Evolutionary conservation across 2,329 filamentous ascomycete genomes (phyloP), one percentile per base, ranked within the genome.

Genomic region (Cladobotryum mycophilum): DNA sequence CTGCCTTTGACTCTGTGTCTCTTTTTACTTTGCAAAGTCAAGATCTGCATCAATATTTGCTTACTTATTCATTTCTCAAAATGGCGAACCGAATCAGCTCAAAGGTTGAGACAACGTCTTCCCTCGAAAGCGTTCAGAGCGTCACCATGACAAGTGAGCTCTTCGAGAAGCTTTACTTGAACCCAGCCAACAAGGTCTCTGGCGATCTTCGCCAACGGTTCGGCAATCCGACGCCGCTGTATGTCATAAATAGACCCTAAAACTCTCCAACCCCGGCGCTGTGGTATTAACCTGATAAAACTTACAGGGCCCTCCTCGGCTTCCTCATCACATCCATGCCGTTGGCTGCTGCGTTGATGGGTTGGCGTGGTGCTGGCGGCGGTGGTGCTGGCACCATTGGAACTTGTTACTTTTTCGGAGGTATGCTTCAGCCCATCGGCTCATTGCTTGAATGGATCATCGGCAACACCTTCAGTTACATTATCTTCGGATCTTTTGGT

Each of bases 91-190:
- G 8, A 30, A 30, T 30, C 25, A 30, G 25, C 4, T 30, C 25
- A 30, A 30, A 30, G 25, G 25, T 30, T 30, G 25, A 30, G 25
- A 30, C 25, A 30, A 30, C 25, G 6, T 30, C 25, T 8, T 30
- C 25, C 25, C 25, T 30, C 9, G 25, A 30, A 11, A 30, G 25
- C 25, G 6, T 30, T 30, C 25, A 30, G 25, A 73, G 70, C 70
- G 47, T 18, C 66, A 70, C 41, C 12, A 76, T 82, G 49, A 73
- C 76, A 0, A 70, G 76, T 2, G 78, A 80, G 58, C 65, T 77
- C 0, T 81, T 81, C 52, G 78, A 81, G 63, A 81, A 81, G 64
- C 65, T 81, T 7, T 81, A 80, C 57, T 66, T 81, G 9, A 73
- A 70, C 1, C 76, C 76, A 2, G 69, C 74, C 52, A 74, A 71